Conservation (phyloP, 257 asterid genomes). For the Jacaranda copaia region DNA sequence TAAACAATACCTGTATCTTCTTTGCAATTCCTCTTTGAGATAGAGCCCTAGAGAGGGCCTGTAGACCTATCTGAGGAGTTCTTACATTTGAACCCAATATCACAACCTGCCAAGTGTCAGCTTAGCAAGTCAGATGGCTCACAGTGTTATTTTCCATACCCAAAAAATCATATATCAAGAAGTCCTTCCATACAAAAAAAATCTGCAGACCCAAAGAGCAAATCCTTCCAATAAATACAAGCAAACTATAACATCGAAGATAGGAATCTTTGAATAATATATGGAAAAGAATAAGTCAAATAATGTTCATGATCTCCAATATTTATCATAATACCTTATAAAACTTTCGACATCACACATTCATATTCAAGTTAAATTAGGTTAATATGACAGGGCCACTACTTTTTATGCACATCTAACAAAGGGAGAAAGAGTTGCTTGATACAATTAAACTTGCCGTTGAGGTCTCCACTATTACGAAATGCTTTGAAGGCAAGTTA, state of each 20-base stretch:
- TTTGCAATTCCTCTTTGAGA: slow-evolving; percentile 89
- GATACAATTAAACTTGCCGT: not conserved
- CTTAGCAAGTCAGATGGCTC: slow-evolving; percentile 6
- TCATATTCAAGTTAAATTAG: slow-evolving; percentile 1
- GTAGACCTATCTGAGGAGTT: slow-evolving; percentile 81
- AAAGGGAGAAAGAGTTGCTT: not conserved
- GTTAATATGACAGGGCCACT: not conserved
- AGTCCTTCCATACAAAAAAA: not conserved
- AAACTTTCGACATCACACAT: not conserved
- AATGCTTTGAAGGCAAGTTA: not conserved
- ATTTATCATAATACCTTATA: not conserved
- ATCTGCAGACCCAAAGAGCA: slow-evolving; percentile 12
- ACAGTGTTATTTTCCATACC: not conserved
- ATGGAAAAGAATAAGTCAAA: not conserved
- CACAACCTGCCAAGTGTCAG: slow-evolving; percentile 67
- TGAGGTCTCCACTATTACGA: not conserved
- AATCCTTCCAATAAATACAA: slow-evolving; percentile 9
- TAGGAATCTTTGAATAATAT: not conserved
- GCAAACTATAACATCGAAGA: not conserved
- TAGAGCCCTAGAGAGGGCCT: slow-evolving; percentile 90
- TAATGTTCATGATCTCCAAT: not conserved
- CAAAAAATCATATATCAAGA: not conserved
- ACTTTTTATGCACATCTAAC: slow-evolving; percentile 17
- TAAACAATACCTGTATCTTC: slow-evolving; percentile 78
- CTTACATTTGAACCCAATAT: slow-evolving; percentile 75